phyloP scores from a whole-genome alignment of 2,329 filamentous ascomycete genomes.

The Mycosphaerelloides madeirae region DNA sequence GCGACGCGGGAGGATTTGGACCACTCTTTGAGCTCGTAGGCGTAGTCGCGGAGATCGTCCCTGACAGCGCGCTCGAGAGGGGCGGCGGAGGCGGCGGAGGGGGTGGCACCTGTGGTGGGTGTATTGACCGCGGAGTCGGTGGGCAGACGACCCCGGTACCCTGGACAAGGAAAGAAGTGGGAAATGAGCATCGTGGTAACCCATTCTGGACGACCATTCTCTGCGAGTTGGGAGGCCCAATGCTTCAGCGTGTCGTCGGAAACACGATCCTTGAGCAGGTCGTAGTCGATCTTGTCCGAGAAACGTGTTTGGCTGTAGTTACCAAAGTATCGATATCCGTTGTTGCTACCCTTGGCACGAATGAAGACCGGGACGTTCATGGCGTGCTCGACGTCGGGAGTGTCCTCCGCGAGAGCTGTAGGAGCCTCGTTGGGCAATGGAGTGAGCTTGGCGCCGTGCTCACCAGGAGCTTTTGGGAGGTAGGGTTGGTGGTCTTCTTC shows the following conservation, averaged over 20 bases:
- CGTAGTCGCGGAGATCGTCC: constrained; percentile 33
- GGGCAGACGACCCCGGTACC: constrained; percentile 36
- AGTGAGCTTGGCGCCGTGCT: constrained; percentile 45
- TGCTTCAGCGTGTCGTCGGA: constrained; percentile 32
- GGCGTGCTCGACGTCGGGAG: constrained; percentile 26
- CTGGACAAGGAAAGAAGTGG: constrained; percentile 41
- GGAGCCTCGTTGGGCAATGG: constrained; percentile 41
- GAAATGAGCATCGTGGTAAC: constrained; percentile 38
- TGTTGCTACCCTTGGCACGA: constrained; percentile 11
- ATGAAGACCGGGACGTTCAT: constrained; percentile 42
- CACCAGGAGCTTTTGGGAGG: constrained; percentile 37
- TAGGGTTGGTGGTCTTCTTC: constrained; percentile 38
- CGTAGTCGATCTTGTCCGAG: constrained; percentile 42
- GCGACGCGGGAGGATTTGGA: constrained; percentile 36
- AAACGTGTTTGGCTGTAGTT: constrained; percentile 43
- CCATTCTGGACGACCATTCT: constrained; percentile 37
- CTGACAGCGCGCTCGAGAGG: constrained; percentile 26
- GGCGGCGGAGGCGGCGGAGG: background rate
- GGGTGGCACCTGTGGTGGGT: constrained; percentile 7
- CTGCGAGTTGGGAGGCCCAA: constrained; percentile 38
- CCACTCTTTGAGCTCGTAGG: constrained; percentile 36
- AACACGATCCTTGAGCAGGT: constrained; percentile 36
- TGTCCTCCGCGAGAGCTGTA: constrained; percentile 19
- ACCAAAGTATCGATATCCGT: constrained; percentile 42
- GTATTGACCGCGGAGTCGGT: constrained; percentile 15